phyloP scores from a whole-genome alignment of 2,329 filamentous ascomycete species.

The Calcarisporium arbuscula region DNA sequence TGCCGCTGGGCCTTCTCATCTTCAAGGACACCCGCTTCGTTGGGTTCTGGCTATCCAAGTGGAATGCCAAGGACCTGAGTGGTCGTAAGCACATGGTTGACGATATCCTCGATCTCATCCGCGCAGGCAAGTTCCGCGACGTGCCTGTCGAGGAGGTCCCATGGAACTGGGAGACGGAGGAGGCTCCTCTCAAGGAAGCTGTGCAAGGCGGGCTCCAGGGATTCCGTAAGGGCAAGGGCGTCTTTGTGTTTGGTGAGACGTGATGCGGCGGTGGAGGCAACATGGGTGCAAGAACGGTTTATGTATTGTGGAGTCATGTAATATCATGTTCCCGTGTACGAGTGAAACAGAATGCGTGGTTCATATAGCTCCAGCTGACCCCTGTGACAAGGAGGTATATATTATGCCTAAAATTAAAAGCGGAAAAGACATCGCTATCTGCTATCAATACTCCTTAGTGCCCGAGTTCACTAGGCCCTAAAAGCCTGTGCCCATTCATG shows the following conservation, averaged over 20 bases:
- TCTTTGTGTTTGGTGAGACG: conserved; percentile 72
- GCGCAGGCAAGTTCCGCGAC: conserved; percentile 73
- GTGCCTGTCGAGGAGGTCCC: conserved; percentile 73
- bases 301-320: no score
- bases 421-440: no score
- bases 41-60: conserved; percentile 92
- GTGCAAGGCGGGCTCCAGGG: conserved; percentile 80
- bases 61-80: conserved; percentile 69
- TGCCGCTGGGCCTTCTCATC: conserved; percentile 82
- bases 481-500: conserved; percentile 93
- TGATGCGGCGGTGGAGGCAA: no score
- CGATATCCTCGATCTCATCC: conserved; percentile 71
- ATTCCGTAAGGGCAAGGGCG: conserved; percentile 80
- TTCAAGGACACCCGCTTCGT: conserved; percentile 87
- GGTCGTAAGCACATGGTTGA: conserved; percentile 77
- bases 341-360: no score
- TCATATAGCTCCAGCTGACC: no score
- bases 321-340: no score
- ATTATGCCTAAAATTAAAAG: no score
- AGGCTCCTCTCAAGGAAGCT: conserved; percentile 60
- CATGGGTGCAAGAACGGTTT: no score
- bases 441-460: no score
- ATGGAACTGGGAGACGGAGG: conserved; percentile 79
- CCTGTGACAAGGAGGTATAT: no score
- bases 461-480: conserved; percentile 59